Conservation (phyloP, 192 early-diverging fungal species). For the Podila clonocystis region DNA sequence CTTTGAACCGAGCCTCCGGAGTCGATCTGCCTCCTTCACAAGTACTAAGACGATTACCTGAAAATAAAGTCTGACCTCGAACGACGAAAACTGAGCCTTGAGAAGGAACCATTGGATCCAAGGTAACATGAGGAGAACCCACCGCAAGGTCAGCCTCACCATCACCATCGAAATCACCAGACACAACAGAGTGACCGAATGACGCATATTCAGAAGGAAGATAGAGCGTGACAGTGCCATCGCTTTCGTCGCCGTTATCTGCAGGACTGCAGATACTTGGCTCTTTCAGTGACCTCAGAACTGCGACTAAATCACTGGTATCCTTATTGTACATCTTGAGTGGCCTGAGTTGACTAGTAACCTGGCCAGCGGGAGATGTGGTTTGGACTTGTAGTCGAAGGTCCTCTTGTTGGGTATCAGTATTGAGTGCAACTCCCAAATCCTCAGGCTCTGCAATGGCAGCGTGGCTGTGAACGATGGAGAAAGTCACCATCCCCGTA, state of each 20-base stretch:
- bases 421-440: neutral
- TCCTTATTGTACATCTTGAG: neutral
- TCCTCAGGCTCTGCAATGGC: neutral
- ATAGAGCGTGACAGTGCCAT: constrained; percentile 33
- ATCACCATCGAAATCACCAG: constrained; percentile 79
- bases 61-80: constrained; percentile 24
- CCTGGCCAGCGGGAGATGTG: no score
- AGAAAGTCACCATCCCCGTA: constrained; percentile 34
- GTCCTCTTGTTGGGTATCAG: neutral
- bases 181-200: constrained; percentile 70
- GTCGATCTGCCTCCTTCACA: constrained; percentile 2
- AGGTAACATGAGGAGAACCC: constrained; percentile 67
- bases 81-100: constrained; percentile 71
- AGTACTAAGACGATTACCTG: neutral
- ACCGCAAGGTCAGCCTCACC: constrained; percentile 69
- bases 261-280: constrained; percentile 15
- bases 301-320: neutral
- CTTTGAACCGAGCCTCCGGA: constrained; percentile 8
- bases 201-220: constrained; percentile 65
- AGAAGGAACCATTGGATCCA: constrained; percentile 27
- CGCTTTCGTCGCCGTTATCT: constrained; percentile 18
- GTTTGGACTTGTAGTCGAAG: no score
- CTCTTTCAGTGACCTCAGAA: no score
- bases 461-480: constrained; percentile 1
- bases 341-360: no score